Evolutionary conservation across 768 basidiomycete genomes (phyloP), one percentile per base, ranked within the genome.

Genomic region (Suillus variegatus): DNA sequence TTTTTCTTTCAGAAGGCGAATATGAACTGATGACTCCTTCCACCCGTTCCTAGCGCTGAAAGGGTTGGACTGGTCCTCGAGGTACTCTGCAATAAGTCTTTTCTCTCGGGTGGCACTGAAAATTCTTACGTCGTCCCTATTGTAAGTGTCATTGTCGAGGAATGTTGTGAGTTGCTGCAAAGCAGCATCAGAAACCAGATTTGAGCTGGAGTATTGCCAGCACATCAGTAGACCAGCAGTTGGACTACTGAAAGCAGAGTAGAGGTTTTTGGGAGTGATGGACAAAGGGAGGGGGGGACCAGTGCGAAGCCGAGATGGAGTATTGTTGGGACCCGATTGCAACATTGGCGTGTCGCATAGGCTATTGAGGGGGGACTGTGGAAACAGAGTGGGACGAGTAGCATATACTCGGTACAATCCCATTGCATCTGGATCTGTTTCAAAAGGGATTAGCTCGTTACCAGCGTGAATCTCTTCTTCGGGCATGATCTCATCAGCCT

Each of bases 191-290:
- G 79, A 77, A 60, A 78, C 79, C 0, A n/a, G n/a, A 13, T 57
- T 70, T 3, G 72, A 75, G 1, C 74, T 74, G 25, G 67, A 68
- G 58, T 75, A 77, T 3, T 69, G 63, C 79, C 79, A 80, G 10
- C 58, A 25, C 73, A 77, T 73, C 40, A 79, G 74, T 5, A 47
- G 10, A 4, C 46, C n/a, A 1, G 46, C 46, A 0, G n/a, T 47
- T 6, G n/a, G 46, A 12, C 46, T 47, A 13, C 46, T 47, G 2
- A 47, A 47, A 0, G n/a, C n/a, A 2, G 46, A 47, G 20, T 47
- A 47, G 0, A 47, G 46, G 2, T 47, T 47, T 1, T 47, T 2
- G 12, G 46, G 46, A 10, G n/a, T 47, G 46, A 47, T 3, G 2
- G 46, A 47, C 12, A 47, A 10, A 4, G 46, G 46, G 46, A 47